Percentiles rank a stretch among this genome's conserved stretches.
Evolutionary conservation across 257 asterid genomes (phyloP).

Genomic region (Agastache rugosa): DNA sequence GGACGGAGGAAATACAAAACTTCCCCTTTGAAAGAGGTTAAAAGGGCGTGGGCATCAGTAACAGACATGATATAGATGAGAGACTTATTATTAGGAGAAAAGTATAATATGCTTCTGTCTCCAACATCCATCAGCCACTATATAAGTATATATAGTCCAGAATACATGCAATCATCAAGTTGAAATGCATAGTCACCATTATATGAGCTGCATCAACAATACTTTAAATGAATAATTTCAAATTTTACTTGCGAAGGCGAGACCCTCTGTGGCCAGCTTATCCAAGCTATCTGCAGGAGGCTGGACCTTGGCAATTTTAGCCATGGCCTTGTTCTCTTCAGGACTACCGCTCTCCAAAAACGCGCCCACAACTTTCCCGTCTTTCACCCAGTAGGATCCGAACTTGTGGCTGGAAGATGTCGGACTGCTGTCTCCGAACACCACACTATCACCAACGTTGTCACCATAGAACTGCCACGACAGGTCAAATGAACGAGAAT

Average conservation of each 20-base stretch:
- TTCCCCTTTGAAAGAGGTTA: too few relatives aligned
- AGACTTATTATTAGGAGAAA: slow-evolving; percentile 1
- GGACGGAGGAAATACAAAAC: too few relatives aligned
- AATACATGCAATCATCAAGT: not conserved
- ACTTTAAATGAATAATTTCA: slow-evolving; percentile 34
- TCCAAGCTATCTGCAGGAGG: slow-evolving; percentile 67
- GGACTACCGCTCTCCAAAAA: slow-evolving; percentile 83
- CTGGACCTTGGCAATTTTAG: slow-evolving; percentile 73
- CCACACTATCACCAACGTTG: slow-evolving; percentile 73
- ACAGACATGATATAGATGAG: too few relatives aligned
- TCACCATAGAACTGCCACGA: slow-evolving; percentile 93
- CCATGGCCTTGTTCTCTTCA: slow-evolving; percentile 83
- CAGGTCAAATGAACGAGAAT: slow-evolving; percentile 76
- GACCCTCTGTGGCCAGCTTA: slow-evolving; percentile 70
- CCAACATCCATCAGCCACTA: not conserved
- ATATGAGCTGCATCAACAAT: not conserved
- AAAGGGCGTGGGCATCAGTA: too few relatives aligned
- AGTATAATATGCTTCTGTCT: not conserved
- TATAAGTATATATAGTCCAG: not conserved
- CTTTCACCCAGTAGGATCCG: slow-evolving; percentile 82
- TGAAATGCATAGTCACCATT: not conserved
- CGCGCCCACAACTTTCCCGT: slow-evolving; percentile 78
- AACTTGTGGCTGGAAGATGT: slow-evolving; percentile 73
- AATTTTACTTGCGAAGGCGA: slow-evolving; percentile 71
- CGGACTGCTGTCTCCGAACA: slow-evolving; percentile 76